Percentiles rank a stretch among this genome's conserved stretches.
Evolutionary conservation across 2,329 filamentous ascomycete genomes (phyloP).

Genomic region (Fusarium sp.): DNA sequence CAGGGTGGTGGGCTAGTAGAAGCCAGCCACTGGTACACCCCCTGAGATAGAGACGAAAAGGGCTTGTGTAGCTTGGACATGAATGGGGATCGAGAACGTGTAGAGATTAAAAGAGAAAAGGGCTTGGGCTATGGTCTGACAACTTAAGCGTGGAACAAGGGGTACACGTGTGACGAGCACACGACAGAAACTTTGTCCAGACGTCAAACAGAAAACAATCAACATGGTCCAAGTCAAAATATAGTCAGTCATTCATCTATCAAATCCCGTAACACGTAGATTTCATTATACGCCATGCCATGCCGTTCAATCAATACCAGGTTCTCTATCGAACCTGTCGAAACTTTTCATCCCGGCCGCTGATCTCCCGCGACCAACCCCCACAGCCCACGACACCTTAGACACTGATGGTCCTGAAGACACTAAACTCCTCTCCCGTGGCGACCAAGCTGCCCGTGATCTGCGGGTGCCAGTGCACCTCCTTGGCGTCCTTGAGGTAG

Average conservation of each 20-base stretch:
- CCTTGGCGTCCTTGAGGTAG: constrained; percentile 94
- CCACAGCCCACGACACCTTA: constrained; percentile 52
- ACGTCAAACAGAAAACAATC: background rate
- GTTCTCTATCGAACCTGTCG: constrained; percentile 18
- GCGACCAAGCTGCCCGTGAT: constrained; percentile 90
- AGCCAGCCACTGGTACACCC: constrained; percentile 2
- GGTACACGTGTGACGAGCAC: background rate
- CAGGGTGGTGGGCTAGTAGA: background rate
- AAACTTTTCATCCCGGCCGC: constrained; percentile 29
- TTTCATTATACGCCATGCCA: constrained; percentile 41
- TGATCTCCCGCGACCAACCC: background rate
- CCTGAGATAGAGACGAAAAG: background rate
- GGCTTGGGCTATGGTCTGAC: background rate
- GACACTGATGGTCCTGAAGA: constrained; percentile 86
- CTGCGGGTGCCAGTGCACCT: constrained; percentile 97
- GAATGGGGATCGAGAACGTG: background rate
- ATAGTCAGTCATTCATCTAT: constrained; percentile 31
- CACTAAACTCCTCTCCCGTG: constrained; percentile 89
- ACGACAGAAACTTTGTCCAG: background rate
- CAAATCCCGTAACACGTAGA: constrained; percentile 33
- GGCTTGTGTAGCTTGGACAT: background rate
- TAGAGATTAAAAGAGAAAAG: background rate
- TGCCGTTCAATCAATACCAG: constrained; percentile 42
- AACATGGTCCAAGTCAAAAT: constrained; percentile 10
- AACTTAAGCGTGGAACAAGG: background rate